Conservation (phyloP, 2,329 filamentous ascomycete genomes). For the Laburnicola sp. region DNA sequence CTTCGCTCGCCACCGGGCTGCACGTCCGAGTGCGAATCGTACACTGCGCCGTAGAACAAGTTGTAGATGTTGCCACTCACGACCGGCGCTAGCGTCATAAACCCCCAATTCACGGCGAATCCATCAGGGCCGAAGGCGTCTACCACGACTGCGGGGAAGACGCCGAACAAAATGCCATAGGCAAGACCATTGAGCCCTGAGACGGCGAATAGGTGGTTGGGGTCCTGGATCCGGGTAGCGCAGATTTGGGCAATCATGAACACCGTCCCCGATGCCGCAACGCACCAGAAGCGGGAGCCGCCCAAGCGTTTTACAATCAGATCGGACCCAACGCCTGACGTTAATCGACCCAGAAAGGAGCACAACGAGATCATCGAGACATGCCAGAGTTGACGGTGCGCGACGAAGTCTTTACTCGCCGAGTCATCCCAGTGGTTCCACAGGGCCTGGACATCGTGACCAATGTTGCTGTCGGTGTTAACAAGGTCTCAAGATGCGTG, state of each 20-base stretch:
- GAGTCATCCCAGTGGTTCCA: conserved; percentile 84
- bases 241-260: conserved; percentile 80
- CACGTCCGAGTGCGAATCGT: conserved; percentile 76
- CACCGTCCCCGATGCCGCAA: conserved; percentile 74
- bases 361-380: conserved; percentile 91
- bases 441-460: conserved; percentile 82
- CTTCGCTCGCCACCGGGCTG: conserved; percentile 69
- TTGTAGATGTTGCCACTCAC: conserved; percentile 92
- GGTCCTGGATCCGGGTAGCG: conserved; percentile 75
- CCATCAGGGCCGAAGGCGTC: conserved; percentile 90
- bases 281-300: conserved; percentile 87
- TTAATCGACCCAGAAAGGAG: conserved; percentile 80
- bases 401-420: conserved; percentile 72
- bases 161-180: conserved; percentile 92
- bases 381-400: conserved; percentile 82
- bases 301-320: conserved; percentile 79
- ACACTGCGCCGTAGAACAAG: conserved; percentile 81
- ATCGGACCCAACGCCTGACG: conserved; percentile 78
- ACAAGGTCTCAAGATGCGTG: conserved; percentile 37
- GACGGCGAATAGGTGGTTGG: conserved; percentile 73
- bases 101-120: conserved; percentile 93
- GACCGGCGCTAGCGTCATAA: conserved; percentile 88
- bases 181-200: conserved; percentile 83
- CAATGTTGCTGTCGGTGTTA: conserved; percentile 74
- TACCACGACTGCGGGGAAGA: conserved; percentile 82